Evolutionary conservation across 768 basidiomycete genomes (phyloP).

Genomic region (Suillus plorans): DNA sequence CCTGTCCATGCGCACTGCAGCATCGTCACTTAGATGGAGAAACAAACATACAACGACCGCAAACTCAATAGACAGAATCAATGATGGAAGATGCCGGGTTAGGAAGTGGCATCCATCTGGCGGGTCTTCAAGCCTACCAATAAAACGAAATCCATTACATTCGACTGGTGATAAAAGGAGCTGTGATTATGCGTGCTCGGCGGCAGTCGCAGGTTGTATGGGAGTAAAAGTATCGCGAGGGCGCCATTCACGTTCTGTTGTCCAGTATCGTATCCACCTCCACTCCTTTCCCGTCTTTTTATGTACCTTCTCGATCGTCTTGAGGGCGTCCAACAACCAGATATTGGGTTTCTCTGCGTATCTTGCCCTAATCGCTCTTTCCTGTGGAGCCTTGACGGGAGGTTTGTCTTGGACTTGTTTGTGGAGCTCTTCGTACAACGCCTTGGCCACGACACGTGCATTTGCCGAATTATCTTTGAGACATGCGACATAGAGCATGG

Average conservation of each 20-base stretch:
- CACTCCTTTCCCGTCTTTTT: conserved; percentile 25
- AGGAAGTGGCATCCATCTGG: too few species aligned
- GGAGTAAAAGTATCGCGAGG: conserved; percentile 1
- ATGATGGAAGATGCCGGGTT: background rate
- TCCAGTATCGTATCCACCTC: conserved; percentile 28
- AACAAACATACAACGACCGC: background rate
- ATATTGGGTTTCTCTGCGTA: conserved; percentile 33
- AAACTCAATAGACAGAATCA: background rate
- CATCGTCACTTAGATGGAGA: background rate
- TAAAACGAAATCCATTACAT: background rate
- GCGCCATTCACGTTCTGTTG: conserved; percentile 1
- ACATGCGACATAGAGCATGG: conserved; percentile 59
- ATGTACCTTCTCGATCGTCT: conserved; percentile 35
- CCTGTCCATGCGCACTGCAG: background rate
- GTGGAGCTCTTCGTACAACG: conserved; percentile 43
- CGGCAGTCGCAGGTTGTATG: background rate
- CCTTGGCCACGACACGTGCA: conserved; percentile 39
- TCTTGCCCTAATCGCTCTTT: conserved; percentile 20
- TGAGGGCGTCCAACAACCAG: conserved; percentile 38
- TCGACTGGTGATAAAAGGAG: background rate
- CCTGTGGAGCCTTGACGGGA: conserved; percentile 20
- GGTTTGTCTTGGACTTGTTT: conserved; percentile 24
- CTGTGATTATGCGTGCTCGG: background rate
- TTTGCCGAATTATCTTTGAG: conserved; percentile 43
- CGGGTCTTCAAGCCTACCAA: background rate